These are phyloP conservation scores for Raphanus sativus DNA, from an alignment of 345 rosid species.

Conservation along the genomic window DNA sequence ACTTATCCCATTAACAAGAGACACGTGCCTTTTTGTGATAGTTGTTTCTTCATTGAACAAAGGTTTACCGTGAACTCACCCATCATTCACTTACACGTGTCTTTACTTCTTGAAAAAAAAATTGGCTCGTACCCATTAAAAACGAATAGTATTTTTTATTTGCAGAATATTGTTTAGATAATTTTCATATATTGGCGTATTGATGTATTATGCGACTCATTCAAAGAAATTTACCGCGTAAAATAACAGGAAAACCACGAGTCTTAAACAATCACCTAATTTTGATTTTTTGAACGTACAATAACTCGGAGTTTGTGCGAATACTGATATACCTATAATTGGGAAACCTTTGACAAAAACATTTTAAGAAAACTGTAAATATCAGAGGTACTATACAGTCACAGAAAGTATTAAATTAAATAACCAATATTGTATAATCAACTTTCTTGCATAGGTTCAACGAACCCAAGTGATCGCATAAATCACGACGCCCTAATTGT, in stretches of 20 bases:
- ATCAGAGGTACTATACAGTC: not conserved
- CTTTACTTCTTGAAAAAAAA: not conserved
- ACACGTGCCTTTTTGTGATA: constrained; percentile 22
- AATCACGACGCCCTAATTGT: constrained; percentile 24
- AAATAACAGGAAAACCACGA: not conserved
- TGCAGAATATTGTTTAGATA: not conserved
- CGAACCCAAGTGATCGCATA: constrained; percentile 35
- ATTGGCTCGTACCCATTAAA: constrained; percentile 26
- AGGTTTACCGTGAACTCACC: constrained; percentile 14
- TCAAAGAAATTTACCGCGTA: constrained; percentile 2
- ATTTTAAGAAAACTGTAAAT: not conserved
- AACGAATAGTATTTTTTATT: not conserved
- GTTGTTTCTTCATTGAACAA: constrained; percentile 21
- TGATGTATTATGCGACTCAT: not conserved
- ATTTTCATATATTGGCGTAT: not conserved
- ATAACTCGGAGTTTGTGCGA: not conserved
- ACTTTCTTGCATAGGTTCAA: constrained; percentile 31
- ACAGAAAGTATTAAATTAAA: not conserved
- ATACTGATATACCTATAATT: constrained; percentile 3
- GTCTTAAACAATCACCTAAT: not conserved
- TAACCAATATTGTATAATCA: not conserved
- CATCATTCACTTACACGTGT: constrained; percentile 32
- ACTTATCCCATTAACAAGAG: constrained; percentile 12
- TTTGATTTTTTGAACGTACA: not conserved
- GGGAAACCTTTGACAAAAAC: constrained; percentile 1